Evolutionary conservation across 306 rosid species (phyloP), one percentile per base, ranked within the genome.

Genomic region (Phaseolus lunatus): DNA sequence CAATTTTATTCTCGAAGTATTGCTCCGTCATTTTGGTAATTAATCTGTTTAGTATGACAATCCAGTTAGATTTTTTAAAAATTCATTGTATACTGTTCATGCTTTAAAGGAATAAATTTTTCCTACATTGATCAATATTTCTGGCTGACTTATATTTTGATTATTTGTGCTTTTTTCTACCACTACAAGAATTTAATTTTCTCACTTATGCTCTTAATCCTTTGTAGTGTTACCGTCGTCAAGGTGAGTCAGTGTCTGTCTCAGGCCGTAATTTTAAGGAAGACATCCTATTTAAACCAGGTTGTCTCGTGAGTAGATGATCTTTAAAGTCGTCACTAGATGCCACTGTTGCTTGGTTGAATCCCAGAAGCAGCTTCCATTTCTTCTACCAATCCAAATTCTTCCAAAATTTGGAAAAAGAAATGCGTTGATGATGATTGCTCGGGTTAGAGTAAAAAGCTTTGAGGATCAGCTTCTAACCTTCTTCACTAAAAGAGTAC

Each of bases 181-280:
- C 29, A 47, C 31, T 53, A 44, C 33, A 29, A 12, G 26, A 68
- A 10, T 50, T 64, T 58, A 23, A 18, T 33, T 80, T 67, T 64
- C 50, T 56, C 44, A 24, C 62, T 29, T 6, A 37, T 64, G 49
- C 54, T 78, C 67, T 39, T 48, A 82, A 81, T 82, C 75, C 76
- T 77, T 59, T 87, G 88, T 89, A 95, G 98, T 95, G 98, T 80
- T 95, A 89, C 77, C 97, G 97, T 7, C 96, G 96, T 14, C 97
- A 87, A 87, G 97, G 98, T 1, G 97, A 95, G 77, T 95, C 98
- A 1, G 87, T 92, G 61, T 92, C 98, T 12, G 92, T 95, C 66
- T 84, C 93, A 5, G 97, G 97, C 44, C 97, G 98, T 80, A 84
- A 95, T 85, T 95, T 95, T 78, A 90, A 85, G 84, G 89, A 84